Base-by-base conservation (phyloP, 495 filamentous ascomycete genomes). In the Aspergillus diversus region DNA sequence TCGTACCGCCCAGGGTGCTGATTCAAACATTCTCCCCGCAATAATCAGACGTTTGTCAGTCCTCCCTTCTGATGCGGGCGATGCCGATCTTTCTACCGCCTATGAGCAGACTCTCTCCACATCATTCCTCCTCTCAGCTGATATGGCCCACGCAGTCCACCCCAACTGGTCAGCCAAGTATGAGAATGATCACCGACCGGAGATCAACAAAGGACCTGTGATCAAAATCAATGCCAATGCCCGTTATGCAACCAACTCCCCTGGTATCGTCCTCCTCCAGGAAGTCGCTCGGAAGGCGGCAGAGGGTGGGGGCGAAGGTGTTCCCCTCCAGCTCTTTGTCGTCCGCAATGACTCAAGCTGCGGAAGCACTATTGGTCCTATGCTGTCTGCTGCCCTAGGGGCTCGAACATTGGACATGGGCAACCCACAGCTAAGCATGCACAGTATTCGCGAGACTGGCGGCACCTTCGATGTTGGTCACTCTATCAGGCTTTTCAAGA, bases 151-250 rank as follows among this genome's bases (percentile, higher is more conserved):
- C 77, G 87, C 87, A 3, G 87, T 98, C 15, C 89, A 99, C 74
- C 95, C 95, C 39, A 99, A 99, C 79, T 98, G 97, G 76, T 78
- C 87, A 0, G 83, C 75, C 63, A 98, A 98, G 77, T 97, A 98
- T 75, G 95, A 99, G 79, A 73, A 85, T 42, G 88, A 90, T 63
- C 95, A 98, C 77, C 86, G 89, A 57, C 95, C 96, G 5, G 89
- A 95, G 70, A 93, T 98, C 83, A 99, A 99, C 83, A 91, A 92
- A 75, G 95, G 95, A 42, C 89, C 91, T 15, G 93, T 97, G 46
- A 91, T 99, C 79, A 99, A 99, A 80, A 82, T 99, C 79, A 99
- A 99, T 75, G 95, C 96, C 54, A 98, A 97, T 71, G 91, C 92
- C 55, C 88, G 93, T 54, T 99, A 99, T 75, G 91, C 92, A 43